These are phyloP conservation scores for Beta macrorhiza DNA, from an alignment of 179 eudicot genomes.

Conservation along the genomic window DNA sequence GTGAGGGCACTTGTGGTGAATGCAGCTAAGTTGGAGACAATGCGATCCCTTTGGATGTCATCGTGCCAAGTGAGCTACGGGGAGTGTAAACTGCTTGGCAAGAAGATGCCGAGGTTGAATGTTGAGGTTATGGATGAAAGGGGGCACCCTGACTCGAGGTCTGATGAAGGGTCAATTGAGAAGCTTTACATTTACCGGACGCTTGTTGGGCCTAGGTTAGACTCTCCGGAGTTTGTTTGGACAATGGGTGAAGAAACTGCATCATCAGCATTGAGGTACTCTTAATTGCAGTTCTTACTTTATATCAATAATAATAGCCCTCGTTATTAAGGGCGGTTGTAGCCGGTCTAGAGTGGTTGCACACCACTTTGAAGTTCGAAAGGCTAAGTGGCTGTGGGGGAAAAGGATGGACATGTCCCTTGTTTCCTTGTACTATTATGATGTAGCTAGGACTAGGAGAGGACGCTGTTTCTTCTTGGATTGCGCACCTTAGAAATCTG, in stretches of 20 bases:
- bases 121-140: constrained; percentile 93
- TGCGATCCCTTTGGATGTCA: constrained; percentile 99
- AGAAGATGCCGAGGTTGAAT: constrained; percentile 81
- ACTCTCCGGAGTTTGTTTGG: constrained; percentile 71
- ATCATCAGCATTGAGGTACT: not conserved
- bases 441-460: constrained; percentile 16
- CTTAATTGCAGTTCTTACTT: not conserved
- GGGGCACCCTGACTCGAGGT: constrained; percentile 53
- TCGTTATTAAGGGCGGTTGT: not conserved
- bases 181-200: constrained; percentile 80
- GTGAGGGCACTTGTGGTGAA: constrained; percentile 78
- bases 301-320: not conserved
- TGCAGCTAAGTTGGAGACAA: constrained; percentile 92
- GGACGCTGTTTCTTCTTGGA: not conserved
- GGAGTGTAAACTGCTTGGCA: constrained; percentile 81
- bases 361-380: not conserved
- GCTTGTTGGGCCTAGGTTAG: constrained; percentile 68
- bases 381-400: not conserved
- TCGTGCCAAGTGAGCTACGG: constrained; percentile 80
- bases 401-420: not conserved
- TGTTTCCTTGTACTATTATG: constrained; percentile 13
- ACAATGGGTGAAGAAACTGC: constrained; percentile 32
- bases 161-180: constrained; percentile 60
- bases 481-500: constrained; percentile 5
- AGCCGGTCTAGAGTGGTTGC: not conserved